phyloP scores from a whole-genome alignment of 345 rosid species.

The Citrus maxima region DNA sequence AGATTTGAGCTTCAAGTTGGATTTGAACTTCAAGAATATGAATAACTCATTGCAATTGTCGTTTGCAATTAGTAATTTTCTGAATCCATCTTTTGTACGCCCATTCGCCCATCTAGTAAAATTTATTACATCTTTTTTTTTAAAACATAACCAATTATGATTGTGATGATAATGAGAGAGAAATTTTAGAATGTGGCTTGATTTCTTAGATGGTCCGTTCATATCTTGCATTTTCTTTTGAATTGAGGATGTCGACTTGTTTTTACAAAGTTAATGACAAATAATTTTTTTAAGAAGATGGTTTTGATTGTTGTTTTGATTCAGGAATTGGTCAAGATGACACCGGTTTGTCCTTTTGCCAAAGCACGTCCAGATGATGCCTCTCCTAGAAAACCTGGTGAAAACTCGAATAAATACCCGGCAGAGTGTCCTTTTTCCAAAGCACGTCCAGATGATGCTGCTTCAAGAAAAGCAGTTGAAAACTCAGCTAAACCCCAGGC shows the following conservation, averaged over 20 bases:
- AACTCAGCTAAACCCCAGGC: conserved; percentile 26
- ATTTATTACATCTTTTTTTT: too few relatives aligned
- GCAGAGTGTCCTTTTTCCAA: conserved; percentile 71
- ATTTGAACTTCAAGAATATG: too few relatives aligned
- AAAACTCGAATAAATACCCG: conserved; percentile 26
- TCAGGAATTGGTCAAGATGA: conserved; percentile 35
- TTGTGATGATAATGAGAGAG: not conserved
- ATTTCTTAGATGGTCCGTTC: not conserved
- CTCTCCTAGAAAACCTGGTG: conserved; percentile 26
- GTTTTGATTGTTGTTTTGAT: not conserved
- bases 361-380: conserved; percentile 72
- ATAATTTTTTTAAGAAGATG: not conserved
- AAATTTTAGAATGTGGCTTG: not conserved
- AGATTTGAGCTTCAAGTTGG: not conserved
- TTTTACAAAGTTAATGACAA: not conserved
- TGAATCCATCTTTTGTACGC: not conserved
- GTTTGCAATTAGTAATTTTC: not conserved
- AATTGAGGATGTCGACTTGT: not conserved
- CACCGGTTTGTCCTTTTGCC: conserved; percentile 81
- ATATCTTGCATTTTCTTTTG: not conserved
- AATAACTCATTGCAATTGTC: not conserved
- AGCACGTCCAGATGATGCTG: conserved; percentile 58
- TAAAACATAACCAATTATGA: not conserved
- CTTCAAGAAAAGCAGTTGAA: conserved; percentile 26
- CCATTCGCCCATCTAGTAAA: too few relatives aligned